Evolutionary conservation across 345 rosid species (phyloP).

Genomic region (Sonneratia alba): DNA sequence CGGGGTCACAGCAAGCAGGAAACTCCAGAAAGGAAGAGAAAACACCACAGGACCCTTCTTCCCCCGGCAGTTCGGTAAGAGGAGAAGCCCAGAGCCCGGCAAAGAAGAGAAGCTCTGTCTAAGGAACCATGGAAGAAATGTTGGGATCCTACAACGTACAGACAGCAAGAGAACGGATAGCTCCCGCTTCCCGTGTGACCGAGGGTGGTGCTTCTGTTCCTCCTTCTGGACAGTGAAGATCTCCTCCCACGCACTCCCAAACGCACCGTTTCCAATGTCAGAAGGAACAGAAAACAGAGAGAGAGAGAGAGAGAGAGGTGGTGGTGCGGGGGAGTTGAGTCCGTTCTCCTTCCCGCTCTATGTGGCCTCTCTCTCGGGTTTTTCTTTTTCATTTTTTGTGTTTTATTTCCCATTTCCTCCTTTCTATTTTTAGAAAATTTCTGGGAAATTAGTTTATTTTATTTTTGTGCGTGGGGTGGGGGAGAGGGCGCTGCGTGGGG

Average conservation of each 20-base stretch:
- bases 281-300: neutral
- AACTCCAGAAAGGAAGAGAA: neutral
- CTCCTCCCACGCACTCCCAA: neutral
- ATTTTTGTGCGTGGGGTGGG: too few species aligned
- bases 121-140: neutral
- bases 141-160: neutral
- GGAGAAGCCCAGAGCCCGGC: neutral
- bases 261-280: neutral
- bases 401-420: neutral
- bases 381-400: neutral
- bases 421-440: neutral
- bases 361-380: neutral
- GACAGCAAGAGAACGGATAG: slow-evolving; percentile 3
- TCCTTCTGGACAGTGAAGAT: neutral
- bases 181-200: slow-evolving; percentile 2
- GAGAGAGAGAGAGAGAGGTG: neutral
- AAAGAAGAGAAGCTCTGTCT: neutral
- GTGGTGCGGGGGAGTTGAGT: neutral
- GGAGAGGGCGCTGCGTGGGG: too few species aligned
- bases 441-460: neutral
- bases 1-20: neutral
- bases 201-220: neutral
- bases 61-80: neutral
- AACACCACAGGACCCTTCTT: neutral
- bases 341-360: neutral